Percentiles rank a stretch among this genome's conserved stretches.
phyloP scores from a whole-genome alignment of 2,329 filamentous ascomycete species.

The Cryphonectria japonica region DNA sequence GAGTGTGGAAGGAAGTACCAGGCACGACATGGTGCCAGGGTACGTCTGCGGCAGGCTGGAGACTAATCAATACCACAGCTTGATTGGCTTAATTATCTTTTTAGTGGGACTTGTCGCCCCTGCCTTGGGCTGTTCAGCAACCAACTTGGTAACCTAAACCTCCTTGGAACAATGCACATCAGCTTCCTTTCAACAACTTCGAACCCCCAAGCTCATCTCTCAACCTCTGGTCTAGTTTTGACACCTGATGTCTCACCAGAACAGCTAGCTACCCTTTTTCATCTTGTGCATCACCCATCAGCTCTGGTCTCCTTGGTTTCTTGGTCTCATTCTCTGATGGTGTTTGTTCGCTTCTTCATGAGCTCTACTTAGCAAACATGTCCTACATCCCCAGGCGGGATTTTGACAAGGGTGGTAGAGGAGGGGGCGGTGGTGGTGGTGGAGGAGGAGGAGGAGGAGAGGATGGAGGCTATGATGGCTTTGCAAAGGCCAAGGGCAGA shows the following conservation, averaged over 20 bases:
- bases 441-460: conserved; percentile 16
- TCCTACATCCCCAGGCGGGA: conserved; percentile 60
- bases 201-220: not conserved
- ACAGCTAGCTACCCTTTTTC: not conserved
- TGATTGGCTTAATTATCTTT: not conserved
- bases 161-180: conserved; percentile 11
- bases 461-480: conserved; percentile 28
- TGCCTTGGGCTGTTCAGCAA: not conserved
- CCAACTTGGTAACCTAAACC: not conserved
- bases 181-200: conserved; percentile 9
- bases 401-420: conserved; percentile 37
- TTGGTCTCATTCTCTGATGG: not conserved
- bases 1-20: not conserved
- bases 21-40: not conserved
- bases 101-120: not conserved
- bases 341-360: not conserved
- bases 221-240: not conserved
- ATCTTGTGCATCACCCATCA: not conserved
- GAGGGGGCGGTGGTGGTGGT: conserved; percentile 33
- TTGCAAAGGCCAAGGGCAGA: conserved; percentile 52
- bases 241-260: not conserved
- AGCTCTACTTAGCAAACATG: conserved; percentile 42
- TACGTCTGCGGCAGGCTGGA: conserved; percentile 6
- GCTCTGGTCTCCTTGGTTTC: not conserved
- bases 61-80: not conserved